These are phyloP conservation scores for Crucibulum laeve DNA, from an alignment of 768 basidiomycete genomes.

Conservation along the genomic window DNA sequence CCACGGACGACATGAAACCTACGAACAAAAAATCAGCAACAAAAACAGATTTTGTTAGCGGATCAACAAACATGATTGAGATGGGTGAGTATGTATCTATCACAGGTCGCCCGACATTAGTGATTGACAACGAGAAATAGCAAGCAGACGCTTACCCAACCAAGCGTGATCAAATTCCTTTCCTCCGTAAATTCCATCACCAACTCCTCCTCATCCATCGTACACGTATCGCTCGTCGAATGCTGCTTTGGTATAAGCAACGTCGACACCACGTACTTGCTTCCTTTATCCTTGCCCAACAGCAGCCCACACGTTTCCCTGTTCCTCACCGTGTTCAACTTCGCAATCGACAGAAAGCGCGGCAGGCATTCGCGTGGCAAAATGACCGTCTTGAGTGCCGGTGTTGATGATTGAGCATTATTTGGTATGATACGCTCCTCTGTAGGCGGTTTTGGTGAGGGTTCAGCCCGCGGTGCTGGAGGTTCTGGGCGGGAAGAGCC, in stretches of 20 bases:
- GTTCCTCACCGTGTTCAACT: slow-evolving; percentile 72
- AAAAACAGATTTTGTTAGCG: background rate
- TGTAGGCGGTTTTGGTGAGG: slow-evolving; percentile 10
- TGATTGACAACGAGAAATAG: background rate
- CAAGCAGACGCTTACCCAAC: slow-evolving; percentile 64
- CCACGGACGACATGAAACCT: slow-evolving; percentile 94
- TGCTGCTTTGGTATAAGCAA: slow-evolving; percentile 86
- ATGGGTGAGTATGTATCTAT: slow-evolving; percentile 93
- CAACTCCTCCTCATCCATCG: slow-evolving; percentile 87
- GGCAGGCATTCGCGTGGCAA: slow-evolving; percentile 73
- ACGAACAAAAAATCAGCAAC: background rate
- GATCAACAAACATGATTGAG: slow-evolving; percentile 69
- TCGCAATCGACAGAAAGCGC: slow-evolving; percentile 73
- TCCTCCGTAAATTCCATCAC: slow-evolving; percentile 84
- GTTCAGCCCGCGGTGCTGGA: slow-evolving; percentile 12
- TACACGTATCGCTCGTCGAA: slow-evolving; percentile 87
- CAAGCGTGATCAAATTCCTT: slow-evolving; percentile 77
- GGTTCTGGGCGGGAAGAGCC: slow-evolving; percentile 20
- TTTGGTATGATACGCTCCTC: slow-evolving; percentile 13
- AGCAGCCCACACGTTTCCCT: slow-evolving; percentile 86
- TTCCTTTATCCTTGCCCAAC: slow-evolving; percentile 61
- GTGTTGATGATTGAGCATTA: slow-evolving; percentile 13
- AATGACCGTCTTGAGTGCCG: slow-evolving; percentile 55
- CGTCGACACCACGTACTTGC: slow-evolving; percentile 70
- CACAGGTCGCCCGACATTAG: background rate